These are phyloP conservation scores for Lepraria neglecta DNA, from an alignment of 495 filamentous ascomycete genomes.

Conservation along the genomic window DNA sequence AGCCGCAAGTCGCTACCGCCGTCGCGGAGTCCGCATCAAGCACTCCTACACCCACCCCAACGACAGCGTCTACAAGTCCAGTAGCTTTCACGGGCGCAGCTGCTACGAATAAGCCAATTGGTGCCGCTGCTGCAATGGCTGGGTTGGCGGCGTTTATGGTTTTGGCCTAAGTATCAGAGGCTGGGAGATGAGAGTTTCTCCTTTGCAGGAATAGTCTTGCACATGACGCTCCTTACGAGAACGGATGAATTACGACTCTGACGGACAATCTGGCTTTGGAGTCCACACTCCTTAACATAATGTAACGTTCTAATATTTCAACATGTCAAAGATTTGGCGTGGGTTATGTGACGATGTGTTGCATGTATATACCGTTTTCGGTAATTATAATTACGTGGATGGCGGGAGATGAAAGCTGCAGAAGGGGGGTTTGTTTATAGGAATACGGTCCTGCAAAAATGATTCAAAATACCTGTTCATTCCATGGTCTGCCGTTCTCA, in stretches of 20 bases:
- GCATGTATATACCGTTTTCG: background rate
- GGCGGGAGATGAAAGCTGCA: background rate
- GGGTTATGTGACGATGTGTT: background rate
- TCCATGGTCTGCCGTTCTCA: too few relatives aligned
- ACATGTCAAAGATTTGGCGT: background rate
- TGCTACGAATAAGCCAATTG: conserved; percentile 12
- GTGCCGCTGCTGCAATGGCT: conserved; percentile 9
- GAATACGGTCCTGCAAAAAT: too few relatives aligned
- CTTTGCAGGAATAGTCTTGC: background rate
- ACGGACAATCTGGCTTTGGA: background rate
- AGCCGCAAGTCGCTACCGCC: conserved; percentile 10
- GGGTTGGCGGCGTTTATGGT: conserved; percentile 14
- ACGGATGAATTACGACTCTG: conserved; percentile 10
- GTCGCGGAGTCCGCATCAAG: background rate
- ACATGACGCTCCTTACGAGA: conserved; percentile 14
- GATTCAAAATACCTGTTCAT: too few relatives aligned
- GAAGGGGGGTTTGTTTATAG: background rate
- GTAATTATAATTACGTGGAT: background rate
- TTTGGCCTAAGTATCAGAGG: conserved; percentile 8
- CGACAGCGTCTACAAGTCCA: conserved; percentile 1
- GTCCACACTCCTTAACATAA: conserved; percentile 4
- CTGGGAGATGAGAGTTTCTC: conserved; percentile 12
- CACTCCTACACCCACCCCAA: conserved; percentile 5
- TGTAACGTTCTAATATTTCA: background rate
- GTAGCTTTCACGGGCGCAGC: conserved; percentile 16